Evolutionary conservation across 768 basidiomycete genomes (phyloP), one percentile per base, ranked within the genome.

Genomic region (Auriscalpium microsporum): DNA sequence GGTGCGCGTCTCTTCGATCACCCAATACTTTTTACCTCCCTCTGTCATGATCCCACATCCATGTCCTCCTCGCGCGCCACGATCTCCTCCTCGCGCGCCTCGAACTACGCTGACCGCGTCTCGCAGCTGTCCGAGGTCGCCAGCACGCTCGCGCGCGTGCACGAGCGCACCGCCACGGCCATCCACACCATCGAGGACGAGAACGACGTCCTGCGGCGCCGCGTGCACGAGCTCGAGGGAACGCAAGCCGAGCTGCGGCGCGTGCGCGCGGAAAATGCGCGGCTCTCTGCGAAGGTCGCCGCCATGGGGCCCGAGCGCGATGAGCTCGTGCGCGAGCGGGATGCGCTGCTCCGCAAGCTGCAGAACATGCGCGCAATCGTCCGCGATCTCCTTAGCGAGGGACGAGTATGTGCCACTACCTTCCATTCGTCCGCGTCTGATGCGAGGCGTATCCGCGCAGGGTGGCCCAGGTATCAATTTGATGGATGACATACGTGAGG

Each of bases 161-260:
- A 70, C 34, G 70, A 70, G 60, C 70, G 68, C 46, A 57, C 56
- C 44, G 57, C 66, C 3, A 57, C 46, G 1, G 50, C 63, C 40
- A 42, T 61, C n/a, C 62, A 58, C 13, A 62, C 58, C 10, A 34
- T 64, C n/a, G 63, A 68, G 34, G 66, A 68, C 34, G 57, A 63
- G 11, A 58, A 60, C 45, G 47, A 60, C 47, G 61, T 56, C 38
- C 59, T 68, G 9, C 58, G 60, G 19, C 61, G 55, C 35, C 72
- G 73, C 35, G 64, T 71, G 13, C 61, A 67, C 10, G 72, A 75
- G 23, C 70, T 79, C 23, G 73, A 81, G 55, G 58, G 62, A 13
- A 60, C 63, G 42, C 65, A 52, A 1, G 50, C 19, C 0, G 58
- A 62, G 5, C 38, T 50, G 13, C 53, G 47, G 21, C 58, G 56